Conservation (phyloP, 345 rosid genomes). For the Mallotus nudiflorus region DNA sequence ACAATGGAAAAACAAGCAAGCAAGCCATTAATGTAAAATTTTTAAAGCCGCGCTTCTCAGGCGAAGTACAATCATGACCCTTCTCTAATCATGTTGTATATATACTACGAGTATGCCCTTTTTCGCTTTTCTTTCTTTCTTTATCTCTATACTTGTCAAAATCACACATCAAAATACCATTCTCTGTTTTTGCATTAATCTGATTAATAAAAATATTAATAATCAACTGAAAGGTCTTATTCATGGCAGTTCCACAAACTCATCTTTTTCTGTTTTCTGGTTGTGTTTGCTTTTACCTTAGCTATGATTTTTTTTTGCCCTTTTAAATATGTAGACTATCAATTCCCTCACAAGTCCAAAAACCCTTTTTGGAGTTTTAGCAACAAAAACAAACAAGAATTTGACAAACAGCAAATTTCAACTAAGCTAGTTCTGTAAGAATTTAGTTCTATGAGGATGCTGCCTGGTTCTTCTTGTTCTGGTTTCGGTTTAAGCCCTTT, state of each 20-base stretch:
- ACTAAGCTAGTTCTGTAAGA: constrained; percentile 24
- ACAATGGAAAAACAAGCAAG: not conserved
- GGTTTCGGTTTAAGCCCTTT: constrained; percentile 12
- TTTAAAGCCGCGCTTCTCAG: constrained; percentile 47
- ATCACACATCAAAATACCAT: constrained; percentile 28
- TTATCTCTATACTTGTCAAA: constrained; percentile 31
- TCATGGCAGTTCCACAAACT: constrained; percentile 54
- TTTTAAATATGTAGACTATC: constrained; percentile 14
- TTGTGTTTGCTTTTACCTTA: not conserved
- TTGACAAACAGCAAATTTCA: not conserved
- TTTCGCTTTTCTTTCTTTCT: not conserved
- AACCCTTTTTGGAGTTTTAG: not conserved
- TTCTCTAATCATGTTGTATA: constrained; percentile 32
- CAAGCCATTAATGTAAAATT: constrained; percentile 8
- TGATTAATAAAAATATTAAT: too few relatives aligned
- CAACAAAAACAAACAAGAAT: not conserved
- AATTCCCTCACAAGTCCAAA: constrained; percentile 2
- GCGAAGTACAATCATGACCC: constrained; percentile 44
- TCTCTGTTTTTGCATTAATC: constrained; percentile 35
- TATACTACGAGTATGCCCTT: not conserved
- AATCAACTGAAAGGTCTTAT: constrained; percentile 44
- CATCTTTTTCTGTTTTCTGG: constrained; percentile 25
- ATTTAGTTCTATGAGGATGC: too few relatives aligned
- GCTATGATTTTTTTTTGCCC: constrained; percentile 29
- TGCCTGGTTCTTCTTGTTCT: constrained; percentile 23